Conservation (phyloP, 1,284 basidiomycete genomes). For the Rhodotorula sp. region DNA sequence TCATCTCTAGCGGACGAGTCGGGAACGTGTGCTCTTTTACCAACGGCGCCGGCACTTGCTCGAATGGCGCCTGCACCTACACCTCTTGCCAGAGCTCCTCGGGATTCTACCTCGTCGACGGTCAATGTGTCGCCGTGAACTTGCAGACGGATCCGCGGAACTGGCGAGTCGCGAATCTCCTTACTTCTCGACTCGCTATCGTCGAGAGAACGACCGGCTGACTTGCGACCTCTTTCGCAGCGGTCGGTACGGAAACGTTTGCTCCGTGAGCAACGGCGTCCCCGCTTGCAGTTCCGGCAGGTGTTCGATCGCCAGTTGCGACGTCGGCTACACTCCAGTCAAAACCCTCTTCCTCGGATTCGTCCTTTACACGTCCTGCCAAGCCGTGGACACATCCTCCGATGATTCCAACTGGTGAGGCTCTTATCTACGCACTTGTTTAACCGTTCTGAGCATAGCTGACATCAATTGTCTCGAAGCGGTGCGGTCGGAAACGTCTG, state of each 20-base stretch:
- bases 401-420: slow-evolving; percentile 21
- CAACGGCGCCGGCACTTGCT: slow-evolving; percentile 22
- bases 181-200: too few species aligned
- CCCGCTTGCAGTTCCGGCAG: slow-evolving; percentile 6
- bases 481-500: slow-evolving; percentile 29
- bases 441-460: neutral
- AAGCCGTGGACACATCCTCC: slow-evolving; percentile 10
- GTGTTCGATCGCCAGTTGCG: slow-evolving; percentile 25
- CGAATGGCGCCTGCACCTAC: slow-evolving; percentile 17
- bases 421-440: neutral
- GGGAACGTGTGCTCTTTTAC: slow-evolving; percentile 29
- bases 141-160: slow-evolving; percentile 22
- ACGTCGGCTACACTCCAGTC: slow-evolving; percentile 21
- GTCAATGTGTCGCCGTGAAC: slow-evolving; percentile 4
- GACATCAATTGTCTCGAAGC: slow-evolving; percentile 8
- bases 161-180: slow-evolving; percentile 7
- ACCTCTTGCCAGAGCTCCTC: slow-evolving; percentile 11
- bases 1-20: slow-evolving; percentile 17
- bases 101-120: slow-evolving; percentile 28
- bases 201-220: too few species aligned
- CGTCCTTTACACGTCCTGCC: neutral
- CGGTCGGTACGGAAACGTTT: slow-evolving; percentile 22
- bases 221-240: too few species aligned
- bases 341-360: neutral
- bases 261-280: slow-evolving; percentile 22